Base-by-base conservation (phyloP, 1,284 basidiomycete genomes). In the Leccinum griseonigrum region DNA sequence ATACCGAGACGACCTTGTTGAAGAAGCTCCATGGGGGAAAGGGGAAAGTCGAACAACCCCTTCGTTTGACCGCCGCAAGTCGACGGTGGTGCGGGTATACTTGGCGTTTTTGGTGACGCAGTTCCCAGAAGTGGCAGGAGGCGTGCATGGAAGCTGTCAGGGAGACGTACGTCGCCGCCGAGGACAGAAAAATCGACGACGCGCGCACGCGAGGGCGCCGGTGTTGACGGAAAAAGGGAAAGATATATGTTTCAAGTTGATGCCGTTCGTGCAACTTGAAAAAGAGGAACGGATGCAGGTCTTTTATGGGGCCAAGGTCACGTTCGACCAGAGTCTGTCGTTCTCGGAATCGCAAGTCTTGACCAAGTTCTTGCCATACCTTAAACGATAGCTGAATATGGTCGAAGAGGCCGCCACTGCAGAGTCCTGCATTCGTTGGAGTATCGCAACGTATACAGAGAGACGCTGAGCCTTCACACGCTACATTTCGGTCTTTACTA, bases 251-350 rank as follows among this genome's bases (percentile, higher is more conserved):
- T 85, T 85, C n/a, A n/a, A n/a, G n/a, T n/a, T n/a, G 51, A 98
- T 98, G 96, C 96, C 96, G 36, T 98, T 98, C 79, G 86, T 95
- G 60, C 92, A 97, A 68, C n/a, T n/a, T n/a, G 90, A 94, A 22
- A 22, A 22, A 22, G 22, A 22, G 22, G 22, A 93, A 87, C 90
- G 93, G 18, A 90, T 95, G 74, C 79, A 85, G 3, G 85, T 91
- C 69, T 87, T 91, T 22, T 22, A 22, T 69, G 94, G 93, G 26
- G 86, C 90, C 31, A 78, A 88, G 68, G 84, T 84, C 0, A 94
- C 94, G 1, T 96, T 98, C 81, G 86, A 93, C 69, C 86, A 96
- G n/a, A 82, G 86, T 8, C 79, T 98, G 64, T 87, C 90, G 1
- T 98, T 97, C 82, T 88, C 91, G 7, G 97, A 99, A 77, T 78